These are phyloP conservation scores for Paramecium sexaurelia DNA, from an alignment of 73 alveolate species.

Conservation along the genomic window DNA sequence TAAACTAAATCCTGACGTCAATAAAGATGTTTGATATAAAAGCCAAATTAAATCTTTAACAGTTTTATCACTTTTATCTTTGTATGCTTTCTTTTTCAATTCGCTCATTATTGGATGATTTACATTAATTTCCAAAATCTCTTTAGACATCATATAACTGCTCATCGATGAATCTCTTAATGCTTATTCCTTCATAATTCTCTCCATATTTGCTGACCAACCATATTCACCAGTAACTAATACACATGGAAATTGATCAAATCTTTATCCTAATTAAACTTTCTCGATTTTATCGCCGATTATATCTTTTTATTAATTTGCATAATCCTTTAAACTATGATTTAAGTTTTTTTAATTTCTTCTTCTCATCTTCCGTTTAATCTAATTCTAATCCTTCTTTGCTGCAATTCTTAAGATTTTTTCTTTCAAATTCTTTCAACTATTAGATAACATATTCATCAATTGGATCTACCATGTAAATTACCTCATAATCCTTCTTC, in stretches of 20 bases:
- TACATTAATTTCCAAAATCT: conserved; percentile 98
- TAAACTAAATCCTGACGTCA: conserved; percentile 98
- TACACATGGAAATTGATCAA: conserved; percentile 99
- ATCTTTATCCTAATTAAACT: conserved; percentile 96
- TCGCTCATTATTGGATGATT: conserved; percentile 93
- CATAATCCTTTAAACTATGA: conserved; percentile 98
- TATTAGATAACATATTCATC: conserved; percentile 99
- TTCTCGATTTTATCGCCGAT: conserved; percentile 99
- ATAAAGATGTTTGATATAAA: conserved; percentile 97
- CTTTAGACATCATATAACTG: conserved; percentile 98
- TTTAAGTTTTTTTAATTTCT: conserved; percentile 96
- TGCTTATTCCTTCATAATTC: conserved; percentile 99
- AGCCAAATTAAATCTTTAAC: conserved; percentile 99
- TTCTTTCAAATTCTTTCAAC: conserved; percentile 98
- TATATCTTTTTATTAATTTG: conserved; percentile 98
- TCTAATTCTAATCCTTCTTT: conserved; percentile 99
- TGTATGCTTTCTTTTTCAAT: conserved; percentile 95
- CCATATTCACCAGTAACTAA: conserved; percentile 99
- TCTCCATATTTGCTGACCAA: conserved; percentile 99
- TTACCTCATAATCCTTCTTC: conserved; percentile 98
- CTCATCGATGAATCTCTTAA: conserved; percentile 99
- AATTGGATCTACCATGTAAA: conserved; percentile 99
- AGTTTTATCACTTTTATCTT: conserved; percentile 97
- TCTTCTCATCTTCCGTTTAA: conserved; percentile 95
- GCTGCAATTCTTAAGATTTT: conserved; percentile 95